Percentiles rank a stretch among this genome's conserved stretches.
Evolutionary conservation across 257 asterid species (phyloP).

Genomic region (Ballota nigra): DNA sequence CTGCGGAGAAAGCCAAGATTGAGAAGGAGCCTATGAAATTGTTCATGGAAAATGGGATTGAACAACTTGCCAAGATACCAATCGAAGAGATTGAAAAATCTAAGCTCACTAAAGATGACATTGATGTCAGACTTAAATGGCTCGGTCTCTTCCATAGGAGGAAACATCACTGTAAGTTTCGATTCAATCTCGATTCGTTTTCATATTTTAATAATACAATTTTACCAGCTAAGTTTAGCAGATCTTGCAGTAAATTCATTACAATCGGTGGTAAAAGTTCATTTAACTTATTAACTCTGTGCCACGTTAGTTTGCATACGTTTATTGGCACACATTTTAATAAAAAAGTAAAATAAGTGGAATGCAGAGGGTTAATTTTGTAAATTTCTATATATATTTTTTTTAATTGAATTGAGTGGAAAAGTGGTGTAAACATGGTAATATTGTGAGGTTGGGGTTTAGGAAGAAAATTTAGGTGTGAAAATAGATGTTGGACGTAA

Average conservation of each 20-base stretch:
- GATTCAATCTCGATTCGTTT: neutral
- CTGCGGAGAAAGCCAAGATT: constrained; percentile 81
- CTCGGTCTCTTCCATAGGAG: constrained; percentile 94
- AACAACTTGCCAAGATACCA: constrained; percentile 58
- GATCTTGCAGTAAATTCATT: neutral
- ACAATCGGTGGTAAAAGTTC: neutral
- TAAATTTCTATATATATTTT: too few species aligned
- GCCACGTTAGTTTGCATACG: too few species aligned
- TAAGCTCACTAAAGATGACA: constrained; percentile 72
- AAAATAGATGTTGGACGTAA: too few species aligned
- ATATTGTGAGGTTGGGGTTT: too few species aligned
- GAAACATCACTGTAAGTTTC: constrained; percentile 76
- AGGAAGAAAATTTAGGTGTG: too few species aligned
- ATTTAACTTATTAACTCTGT: neutral
- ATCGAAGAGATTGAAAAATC: constrained; percentile 75
- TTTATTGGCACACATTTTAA: too few species aligned
- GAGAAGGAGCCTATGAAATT: constrained; percentile 86
- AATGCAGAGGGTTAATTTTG: too few species aligned
- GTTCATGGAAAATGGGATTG: constrained; percentile 83
- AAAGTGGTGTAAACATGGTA: too few species aligned
- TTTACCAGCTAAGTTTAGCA: neutral
- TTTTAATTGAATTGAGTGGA: too few species aligned
- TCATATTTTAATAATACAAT: neutral
- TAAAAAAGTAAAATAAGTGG: too few species aligned
- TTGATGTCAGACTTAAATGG: constrained; percentile 93